phyloP scores from a whole-genome alignment of 1,139 yeast species.

The Geotrichum macrosporum region DNA sequence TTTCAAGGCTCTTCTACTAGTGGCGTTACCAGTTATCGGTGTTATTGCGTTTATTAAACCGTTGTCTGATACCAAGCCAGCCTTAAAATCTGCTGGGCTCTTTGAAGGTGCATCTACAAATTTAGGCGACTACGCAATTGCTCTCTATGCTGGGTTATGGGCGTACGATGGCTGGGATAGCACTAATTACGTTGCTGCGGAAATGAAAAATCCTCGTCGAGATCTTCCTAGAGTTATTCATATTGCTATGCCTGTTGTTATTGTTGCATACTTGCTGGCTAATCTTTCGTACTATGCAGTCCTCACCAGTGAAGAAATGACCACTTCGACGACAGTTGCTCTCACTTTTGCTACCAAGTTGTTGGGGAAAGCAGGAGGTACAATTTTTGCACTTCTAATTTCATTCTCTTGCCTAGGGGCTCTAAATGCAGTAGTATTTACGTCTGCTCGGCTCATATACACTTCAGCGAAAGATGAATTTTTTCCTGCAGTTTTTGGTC shows the following conservation, averaged over 20 bases:
- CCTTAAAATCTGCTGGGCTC: constrained; percentile 25
- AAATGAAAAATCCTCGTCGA: constrained; percentile 39
- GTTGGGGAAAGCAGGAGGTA: constrained; percentile 34
- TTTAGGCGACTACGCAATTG: constrained; percentile 39
- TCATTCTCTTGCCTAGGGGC: constrained; percentile 43
- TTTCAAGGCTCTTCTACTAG: constrained; percentile 36
- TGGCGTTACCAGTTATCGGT: constrained; percentile 37
- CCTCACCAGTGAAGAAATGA: constrained; percentile 36
- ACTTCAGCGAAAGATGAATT: constrained; percentile 40
- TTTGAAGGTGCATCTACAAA: constrained; percentile 35
- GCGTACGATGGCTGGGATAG: constrained; percentile 48
- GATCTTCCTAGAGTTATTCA: constrained; percentile 42
- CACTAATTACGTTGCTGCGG: constrained; percentile 43
- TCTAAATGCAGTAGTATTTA: constrained; percentile 41
- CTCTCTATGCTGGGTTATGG: constrained; percentile 44
- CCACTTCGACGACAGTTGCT: constrained; percentile 39
- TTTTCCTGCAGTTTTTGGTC: constrained; percentile 36
- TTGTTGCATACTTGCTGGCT: constrained; percentile 38
- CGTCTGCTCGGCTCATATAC: constrained; percentile 40
- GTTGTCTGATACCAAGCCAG: constrained; percentile 29
- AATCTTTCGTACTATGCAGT: constrained; percentile 41
- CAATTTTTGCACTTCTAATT: constrained; percentile 37
- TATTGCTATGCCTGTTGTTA: constrained; percentile 42
- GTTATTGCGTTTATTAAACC: constrained; percentile 31
- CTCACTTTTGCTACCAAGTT: constrained; percentile 37